Conservation (phyloP, 441 rosid species). For the Omphalea diandra region DNA sequence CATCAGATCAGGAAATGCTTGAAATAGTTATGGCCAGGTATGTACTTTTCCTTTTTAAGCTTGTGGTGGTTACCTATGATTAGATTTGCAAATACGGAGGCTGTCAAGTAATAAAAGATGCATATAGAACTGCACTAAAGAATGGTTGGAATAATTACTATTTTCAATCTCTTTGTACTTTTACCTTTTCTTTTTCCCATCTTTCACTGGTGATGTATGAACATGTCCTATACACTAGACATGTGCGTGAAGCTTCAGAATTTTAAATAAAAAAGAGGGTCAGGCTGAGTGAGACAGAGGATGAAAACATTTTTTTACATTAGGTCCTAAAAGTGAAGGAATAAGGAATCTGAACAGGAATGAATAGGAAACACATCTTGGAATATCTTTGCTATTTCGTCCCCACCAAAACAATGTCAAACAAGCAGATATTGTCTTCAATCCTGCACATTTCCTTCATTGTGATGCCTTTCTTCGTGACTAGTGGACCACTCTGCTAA, state of each 20-base stretch:
- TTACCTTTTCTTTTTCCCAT: neutral
- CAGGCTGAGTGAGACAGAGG: neutral
- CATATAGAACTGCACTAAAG: neutral
- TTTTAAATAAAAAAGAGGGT: neutral
- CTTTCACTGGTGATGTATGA: neutral
- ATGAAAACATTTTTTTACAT: too few relatives aligned
- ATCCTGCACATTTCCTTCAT: neutral
- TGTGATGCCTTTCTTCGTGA: too few relatives aligned
- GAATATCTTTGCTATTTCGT: neutral
- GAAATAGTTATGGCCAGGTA: slow-evolving; percentile 91
- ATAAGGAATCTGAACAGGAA: neutral
- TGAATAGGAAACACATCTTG: neutral
- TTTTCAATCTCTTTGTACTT: slow-evolving; percentile 3
- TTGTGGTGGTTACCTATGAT: slow-evolving; percentile 4
- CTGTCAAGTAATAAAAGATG: slow-evolving; percentile 10
- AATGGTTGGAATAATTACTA: slow-evolving; percentile 4
- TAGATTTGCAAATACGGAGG: neutral
- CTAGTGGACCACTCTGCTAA: neutral
- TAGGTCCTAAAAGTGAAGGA: neutral
- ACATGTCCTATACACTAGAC: neutral
- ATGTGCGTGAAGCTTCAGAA: neutral
- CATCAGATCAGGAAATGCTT: slow-evolving; percentile 92
- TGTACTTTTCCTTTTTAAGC: slow-evolving; percentile 10
- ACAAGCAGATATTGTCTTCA: neutral
- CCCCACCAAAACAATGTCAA: neutral